A percentile compares a stretch with the other conserved stretches of the same genome.
These are phyloP conservation scores for Phlyctochytrium arcticum DNA, from an alignment of 192 early-diverging fungal genomes.

Conservation along the genomic window DNA sequence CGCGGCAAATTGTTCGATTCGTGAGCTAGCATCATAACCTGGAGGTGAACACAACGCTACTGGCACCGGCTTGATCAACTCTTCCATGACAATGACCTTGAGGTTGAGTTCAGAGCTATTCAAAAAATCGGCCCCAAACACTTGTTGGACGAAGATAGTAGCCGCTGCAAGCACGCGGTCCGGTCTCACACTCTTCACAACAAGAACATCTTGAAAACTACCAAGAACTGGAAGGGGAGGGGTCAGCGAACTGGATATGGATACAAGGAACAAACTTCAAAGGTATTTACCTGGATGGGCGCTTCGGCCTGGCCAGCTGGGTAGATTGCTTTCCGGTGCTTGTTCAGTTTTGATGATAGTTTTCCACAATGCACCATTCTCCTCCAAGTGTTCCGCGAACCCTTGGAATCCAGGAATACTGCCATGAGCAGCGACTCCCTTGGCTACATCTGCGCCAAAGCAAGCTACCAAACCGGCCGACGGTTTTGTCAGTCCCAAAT, in stretches of 20 bases:
- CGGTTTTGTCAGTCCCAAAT: slow-evolving; percentile 11
- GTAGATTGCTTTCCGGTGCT: slow-evolving; percentile 34
- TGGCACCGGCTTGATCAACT: slow-evolving; percentile 70
- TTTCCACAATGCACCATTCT: slow-evolving; percentile 33
- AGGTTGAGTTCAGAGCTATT: slow-evolving; percentile 63
- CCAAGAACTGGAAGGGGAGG: too few relatives aligned
- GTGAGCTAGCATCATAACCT: slow-evolving; percentile 94
- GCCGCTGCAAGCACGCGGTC: slow-evolving; percentile 81
- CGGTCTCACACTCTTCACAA: slow-evolving; percentile 82
- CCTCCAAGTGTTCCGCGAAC: slow-evolving; percentile 25
- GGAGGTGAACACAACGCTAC: slow-evolving; percentile 88
- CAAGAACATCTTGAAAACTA: slow-evolving; percentile 75
- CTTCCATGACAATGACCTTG: slow-evolving; percentile 62
- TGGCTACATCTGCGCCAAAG: slow-evolving; percentile 30
- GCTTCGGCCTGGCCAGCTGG: slow-evolving; percentile 4
- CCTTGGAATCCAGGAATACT: slow-evolving; percentile 19
- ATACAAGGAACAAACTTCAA: slow-evolving; percentile 2
- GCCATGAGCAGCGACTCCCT: slow-evolving; percentile 8
- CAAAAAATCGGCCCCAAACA: slow-evolving; percentile 60
- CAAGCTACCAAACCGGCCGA: slow-evolving; percentile 1
- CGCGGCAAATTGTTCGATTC: slow-evolving; percentile 84
- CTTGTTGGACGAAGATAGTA: slow-evolving; percentile 62
- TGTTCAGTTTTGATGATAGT: slow-evolving; percentile 18
- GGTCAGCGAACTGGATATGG: too few relatives aligned
- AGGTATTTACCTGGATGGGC: slow-evolving; percentile 1